Evolutionary conservation across 2,329 filamentous ascomycete genomes (phyloP).

Genomic region (Beauveria sp.): DNA sequence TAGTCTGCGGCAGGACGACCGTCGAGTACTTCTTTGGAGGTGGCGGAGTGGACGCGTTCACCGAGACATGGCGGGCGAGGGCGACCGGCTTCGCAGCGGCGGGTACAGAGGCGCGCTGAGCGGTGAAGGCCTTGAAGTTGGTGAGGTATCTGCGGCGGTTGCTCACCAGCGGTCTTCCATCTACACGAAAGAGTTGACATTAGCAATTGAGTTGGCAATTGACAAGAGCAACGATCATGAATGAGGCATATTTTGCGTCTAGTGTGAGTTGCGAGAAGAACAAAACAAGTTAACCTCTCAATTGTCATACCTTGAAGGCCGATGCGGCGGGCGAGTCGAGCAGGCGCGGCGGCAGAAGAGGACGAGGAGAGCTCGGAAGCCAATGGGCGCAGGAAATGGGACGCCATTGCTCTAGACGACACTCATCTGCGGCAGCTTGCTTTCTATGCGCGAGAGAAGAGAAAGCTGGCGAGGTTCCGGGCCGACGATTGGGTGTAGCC

Average conservation of each 20-base stretch:
- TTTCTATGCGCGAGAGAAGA: not conserved
- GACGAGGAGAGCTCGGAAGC: conserved; percentile 22
- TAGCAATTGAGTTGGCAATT: conserved; percentile 3
- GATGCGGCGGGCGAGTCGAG: conserved; percentile 20
- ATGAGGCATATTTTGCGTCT: not conserved
- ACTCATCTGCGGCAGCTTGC: conserved; percentile 21
- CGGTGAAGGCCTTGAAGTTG: conserved; percentile 22
- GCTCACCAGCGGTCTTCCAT: conserved; percentile 12
- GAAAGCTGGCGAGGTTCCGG: not conserved
- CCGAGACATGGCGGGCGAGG: conserved; percentile 32
- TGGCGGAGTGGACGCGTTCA: conserved; percentile 17
- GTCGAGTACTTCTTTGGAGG: conserved; percentile 31
- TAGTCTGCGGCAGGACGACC: conserved; percentile 33
- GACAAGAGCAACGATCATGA: too few relatives aligned
- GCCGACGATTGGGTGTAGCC: too few relatives aligned
- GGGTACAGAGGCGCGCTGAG: conserved; percentile 18
- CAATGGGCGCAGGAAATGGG: conserved; percentile 26
- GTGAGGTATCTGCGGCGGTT: conserved; percentile 32
- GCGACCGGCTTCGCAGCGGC: conserved; percentile 26
- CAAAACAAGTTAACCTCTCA: too few relatives aligned
- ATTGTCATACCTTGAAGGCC: conserved; percentile 18
- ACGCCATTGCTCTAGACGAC: conserved; percentile 24
- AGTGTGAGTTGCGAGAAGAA: too few relatives aligned
- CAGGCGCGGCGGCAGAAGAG: conserved; percentile 12
- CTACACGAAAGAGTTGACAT: conserved; percentile 10